These are phyloP conservation scores for Aureobasidium sp. DNA, from an alignment of 2,329 filamentous ascomycete species.

Conservation along the genomic window DNA sequence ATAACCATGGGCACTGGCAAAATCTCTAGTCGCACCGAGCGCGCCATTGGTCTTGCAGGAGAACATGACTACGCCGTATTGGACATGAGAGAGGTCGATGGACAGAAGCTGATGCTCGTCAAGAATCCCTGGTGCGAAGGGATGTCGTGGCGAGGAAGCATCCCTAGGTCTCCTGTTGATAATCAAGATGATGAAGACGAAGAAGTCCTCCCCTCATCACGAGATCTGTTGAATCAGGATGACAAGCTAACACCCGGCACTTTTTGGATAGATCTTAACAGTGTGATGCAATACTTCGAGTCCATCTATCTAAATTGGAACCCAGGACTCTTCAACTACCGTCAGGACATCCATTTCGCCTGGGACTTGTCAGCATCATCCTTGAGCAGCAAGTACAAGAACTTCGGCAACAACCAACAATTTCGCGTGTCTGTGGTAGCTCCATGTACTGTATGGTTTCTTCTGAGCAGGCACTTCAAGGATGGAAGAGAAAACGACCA, in stretches of 20 bases:
- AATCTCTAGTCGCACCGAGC: constrained; percentile 67
- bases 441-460: constrained; percentile 65
- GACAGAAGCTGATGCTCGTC: constrained; percentile 62
- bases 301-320: constrained; percentile 98
- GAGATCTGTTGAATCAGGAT: constrained; percentile 28
- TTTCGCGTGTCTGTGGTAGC: constrained; percentile 45
- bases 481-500: constrained; percentile 33
- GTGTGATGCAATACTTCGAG: constrained; percentile 85
- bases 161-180: not conserved
- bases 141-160: constrained; percentile 57
- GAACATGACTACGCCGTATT: constrained; percentile 94
- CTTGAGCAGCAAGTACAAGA: constrained; percentile 57
- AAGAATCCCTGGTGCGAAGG: constrained; percentile 96
- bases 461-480: constrained; percentile 75
- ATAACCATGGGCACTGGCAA: constrained; percentile 85
- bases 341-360: constrained; percentile 82
- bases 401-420: constrained; percentile 58
- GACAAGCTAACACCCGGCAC: constrained; percentile 54
- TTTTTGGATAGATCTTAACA: constrained; percentile 88
- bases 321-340: constrained; percentile 66
- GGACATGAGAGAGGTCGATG: constrained; percentile 59
- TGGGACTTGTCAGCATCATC: constrained; percentile 52
- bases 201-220: constrained; percentile 21
- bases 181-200: constrained; percentile 15
- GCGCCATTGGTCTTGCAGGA: constrained; percentile 69